Evolutionary conservation across 495 filamentous ascomycete genomes (phyloP).

Genomic region (Lasiosphaeris hirsuta): DNA sequence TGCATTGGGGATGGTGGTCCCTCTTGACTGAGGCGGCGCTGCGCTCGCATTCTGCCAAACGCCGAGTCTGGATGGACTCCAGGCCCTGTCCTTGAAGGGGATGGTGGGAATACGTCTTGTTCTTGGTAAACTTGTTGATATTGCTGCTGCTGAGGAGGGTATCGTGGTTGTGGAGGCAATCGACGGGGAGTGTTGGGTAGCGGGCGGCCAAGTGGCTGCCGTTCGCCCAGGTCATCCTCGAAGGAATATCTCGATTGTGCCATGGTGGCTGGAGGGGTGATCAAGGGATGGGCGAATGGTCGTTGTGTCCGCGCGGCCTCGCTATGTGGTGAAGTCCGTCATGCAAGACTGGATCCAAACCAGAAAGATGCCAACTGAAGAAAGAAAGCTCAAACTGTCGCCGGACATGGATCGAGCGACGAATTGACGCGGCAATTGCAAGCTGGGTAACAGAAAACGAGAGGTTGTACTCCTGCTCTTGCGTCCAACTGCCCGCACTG

Average conservation of each 20-base stretch:
- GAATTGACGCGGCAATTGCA: too few species aligned
- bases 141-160: conserved; percentile 19
- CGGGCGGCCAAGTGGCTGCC: conserved; percentile 33
- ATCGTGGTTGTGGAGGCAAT: conserved; percentile 19
- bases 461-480: too few species aligned
- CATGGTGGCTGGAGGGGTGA: conserved; percentile 11
- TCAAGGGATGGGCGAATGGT: not conserved
- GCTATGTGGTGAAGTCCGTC: too few species aligned
- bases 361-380: too few species aligned
- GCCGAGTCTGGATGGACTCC: conserved; percentile 43
- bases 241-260: conserved; percentile 25
- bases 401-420: too few species aligned
- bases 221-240: conserved; percentile 39
- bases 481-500: too few species aligned
- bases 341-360: too few species aligned
- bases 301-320: conserved; percentile 8
- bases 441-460: too few species aligned
- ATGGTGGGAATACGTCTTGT: conserved; percentile 20
- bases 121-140: conserved; percentile 22
- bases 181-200: conserved; percentile 10
- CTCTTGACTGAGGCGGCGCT: conserved; percentile 35
- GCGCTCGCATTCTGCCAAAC: conserved; percentile 39
- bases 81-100: conserved; percentile 23
- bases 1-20: conserved; percentile 7
- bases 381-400: too few species aligned